Conservation (phyloP, 169 alveolate species). For the Cryptosporidium viatorum region DNA sequence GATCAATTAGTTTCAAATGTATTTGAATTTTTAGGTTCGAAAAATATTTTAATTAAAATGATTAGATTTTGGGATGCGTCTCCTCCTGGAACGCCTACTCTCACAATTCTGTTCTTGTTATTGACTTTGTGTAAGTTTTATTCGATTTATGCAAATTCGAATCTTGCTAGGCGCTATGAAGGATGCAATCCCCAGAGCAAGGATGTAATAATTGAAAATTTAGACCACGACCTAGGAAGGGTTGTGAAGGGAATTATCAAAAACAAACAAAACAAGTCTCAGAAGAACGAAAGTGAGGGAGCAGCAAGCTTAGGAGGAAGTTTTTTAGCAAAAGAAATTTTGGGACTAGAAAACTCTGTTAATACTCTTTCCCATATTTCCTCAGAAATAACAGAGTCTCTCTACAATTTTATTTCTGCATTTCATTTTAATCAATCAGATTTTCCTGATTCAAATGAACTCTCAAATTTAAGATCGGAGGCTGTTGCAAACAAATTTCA, state of each 20-base stretch:
- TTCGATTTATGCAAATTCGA: not conserved
- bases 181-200: not conserved
- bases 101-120: conserved; percentile 6
- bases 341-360: conserved; percentile 19
- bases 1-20: conserved; percentile 4
- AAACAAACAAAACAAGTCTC: not conserved
- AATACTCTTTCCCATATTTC: conserved; percentile 18
- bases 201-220: not conserved
- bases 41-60: not conserved
- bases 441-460: conserved; percentile 38
- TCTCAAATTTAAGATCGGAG: not conserved
- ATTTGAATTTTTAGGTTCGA: not conserved
- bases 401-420: conserved; percentile 47
- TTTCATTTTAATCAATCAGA: conserved; percentile 23
- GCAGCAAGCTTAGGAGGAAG: not conserved
- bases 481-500: not conserved
- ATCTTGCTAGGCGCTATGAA: not conserved
- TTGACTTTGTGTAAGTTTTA: not conserved
- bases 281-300: not conserved
- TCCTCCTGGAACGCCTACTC: conserved; percentile 57
- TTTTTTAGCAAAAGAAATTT: not conserved
- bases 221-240: conserved; percentile 1
- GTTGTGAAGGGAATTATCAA: not conserved
- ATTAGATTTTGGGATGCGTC: conserved; percentile 20
- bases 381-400: conserved; percentile 48